phyloP scores from a whole-genome alignment of 129 eudicot genomes.

The Flaveria robusta region DNA sequence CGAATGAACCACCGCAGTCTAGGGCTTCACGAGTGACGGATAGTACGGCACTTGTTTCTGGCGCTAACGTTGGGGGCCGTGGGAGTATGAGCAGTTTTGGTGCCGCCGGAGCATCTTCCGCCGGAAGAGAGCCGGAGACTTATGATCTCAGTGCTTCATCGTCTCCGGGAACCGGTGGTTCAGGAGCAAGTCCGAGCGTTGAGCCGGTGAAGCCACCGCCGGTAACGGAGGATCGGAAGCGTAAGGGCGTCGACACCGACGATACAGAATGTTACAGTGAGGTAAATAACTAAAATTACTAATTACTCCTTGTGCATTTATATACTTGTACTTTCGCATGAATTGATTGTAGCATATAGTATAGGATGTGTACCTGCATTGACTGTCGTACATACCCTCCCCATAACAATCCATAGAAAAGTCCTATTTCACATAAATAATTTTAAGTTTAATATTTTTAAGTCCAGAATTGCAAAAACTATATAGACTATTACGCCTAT shows the following conservation, averaged over 20 bases:
- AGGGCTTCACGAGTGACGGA: constrained; percentile 37
- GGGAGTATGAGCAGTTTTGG: constrained; percentile 31
- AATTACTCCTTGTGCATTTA: constrained; percentile 19
- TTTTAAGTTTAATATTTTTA: no score
- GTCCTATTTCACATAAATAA: no score
- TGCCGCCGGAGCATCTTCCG: constrained; percentile 30
- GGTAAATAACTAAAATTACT: constrained; percentile 40
- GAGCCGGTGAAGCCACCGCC: constrained; percentile 37
- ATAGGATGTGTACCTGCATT: constrained; percentile 14
- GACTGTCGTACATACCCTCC: constrained; percentile 13
- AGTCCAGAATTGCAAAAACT: no score
- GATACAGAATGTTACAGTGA: constrained; percentile 62
- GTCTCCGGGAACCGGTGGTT: constrained; percentile 36
- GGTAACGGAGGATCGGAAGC: constrained; percentile 39
- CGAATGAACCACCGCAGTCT: constrained; percentile 23
- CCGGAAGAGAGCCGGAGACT: constrained; percentile 34
- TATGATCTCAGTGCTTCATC: constrained; percentile 41
- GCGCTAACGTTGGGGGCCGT: constrained; percentile 18
- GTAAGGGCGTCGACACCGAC: constrained; percentile 41
- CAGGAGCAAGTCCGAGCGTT: constrained; percentile 37
- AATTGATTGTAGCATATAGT: not conserved
- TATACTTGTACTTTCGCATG: constrained; percentile 26
- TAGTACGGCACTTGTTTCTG: constrained; percentile 27
- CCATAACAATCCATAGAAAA: not conserved
- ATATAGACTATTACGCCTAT: no score